Conservation (phyloP, 345 rosid species). For the Lumnitzera littorea region DNA sequence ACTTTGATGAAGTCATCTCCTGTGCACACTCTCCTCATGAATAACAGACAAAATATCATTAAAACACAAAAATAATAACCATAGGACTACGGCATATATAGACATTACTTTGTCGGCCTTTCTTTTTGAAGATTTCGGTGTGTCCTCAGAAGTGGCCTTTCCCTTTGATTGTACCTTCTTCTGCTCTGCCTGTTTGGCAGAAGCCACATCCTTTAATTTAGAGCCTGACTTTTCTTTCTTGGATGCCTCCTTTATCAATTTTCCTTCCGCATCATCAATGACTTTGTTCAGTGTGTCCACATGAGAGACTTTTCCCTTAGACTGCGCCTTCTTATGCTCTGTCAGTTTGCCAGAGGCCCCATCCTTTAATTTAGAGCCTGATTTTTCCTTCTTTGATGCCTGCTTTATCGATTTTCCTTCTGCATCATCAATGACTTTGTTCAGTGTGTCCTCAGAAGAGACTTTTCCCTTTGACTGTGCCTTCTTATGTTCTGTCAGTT, state of each 20-base stretch:
- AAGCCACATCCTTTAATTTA: conserved; percentile 37
- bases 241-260: conserved; percentile 31
- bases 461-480: too few species aligned
- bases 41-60: conserved; percentile 3
- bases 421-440: conserved; percentile 1
- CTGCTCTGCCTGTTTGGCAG: conserved; percentile 33
- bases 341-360: too few species aligned
- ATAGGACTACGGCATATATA: conserved; percentile 2
- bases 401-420: not conserved
- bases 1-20: conserved; percentile 57
- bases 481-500: not conserved
- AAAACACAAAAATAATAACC: conserved; percentile 3
- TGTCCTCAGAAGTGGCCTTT: conserved; percentile 32
- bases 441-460: too few species aligned
- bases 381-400: not conserved
- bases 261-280: conserved; percentile 15
- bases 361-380: too few species aligned
- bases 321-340: not conserved
- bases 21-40: conserved; percentile 15
- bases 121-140: conserved; percentile 28
- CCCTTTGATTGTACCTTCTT: conserved; percentile 46
- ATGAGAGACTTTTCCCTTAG: too few species aligned
- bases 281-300: not conserved
- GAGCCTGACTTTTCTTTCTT: conserved; percentile 45
- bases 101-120: conserved; percentile 45